Base-by-base conservation (phyloP, 495 filamentous ascomycete genomes). In the Acidiella bohemica region DNA sequence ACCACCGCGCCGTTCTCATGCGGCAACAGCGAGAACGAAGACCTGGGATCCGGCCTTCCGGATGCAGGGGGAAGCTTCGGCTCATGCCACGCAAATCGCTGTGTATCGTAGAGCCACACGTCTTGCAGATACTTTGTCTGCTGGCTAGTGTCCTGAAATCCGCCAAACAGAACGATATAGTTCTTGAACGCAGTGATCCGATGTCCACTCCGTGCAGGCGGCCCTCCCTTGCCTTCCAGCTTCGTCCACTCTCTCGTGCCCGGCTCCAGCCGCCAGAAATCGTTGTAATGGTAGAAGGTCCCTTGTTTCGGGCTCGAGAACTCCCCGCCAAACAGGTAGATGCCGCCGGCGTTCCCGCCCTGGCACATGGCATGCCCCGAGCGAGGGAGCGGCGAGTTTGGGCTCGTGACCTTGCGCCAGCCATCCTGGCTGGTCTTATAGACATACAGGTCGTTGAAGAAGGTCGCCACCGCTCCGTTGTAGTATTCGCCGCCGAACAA, bases 261-360 rank as follows among this genome's bases (percentile, higher is more conserved):
- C 0, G 84, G 75, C 37, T 94, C 84, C 25, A 95, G 75, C 22
- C 81, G 70, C 90, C 90, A 97, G 56, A 96, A 95, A 56, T 95
- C 90, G 58, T 93, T 93, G 64, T 97, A 97, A 53, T 97, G 90
- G 55, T 97, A 95, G 57, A 97, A 97, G 1, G 88, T 97, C 3
- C 90, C 90, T 58, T 97, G 90, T 53, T 95, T 97, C 1, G 90
- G 90, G 7, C 69, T 77, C 2, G 73, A 81, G 37, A 79, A 78
- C 50, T 76, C 72, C 51, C 88, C 90, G 51, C 90, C 90, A 51
- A 95, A 96, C 12, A 97, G 59, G 60, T 88, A 97, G 29, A 95
- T 67, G 17, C 79, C 79, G n/a, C 78, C 76, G 22, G 77, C 72
- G 58, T 92, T 90, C 12, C 81, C 85, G 32, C 79, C 84, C 44